Evolutionary conservation across 148 eudicot genomes (phyloP), one percentile per base, ranked within the genome.

Genomic region (Pouteria glomerata): DNA sequence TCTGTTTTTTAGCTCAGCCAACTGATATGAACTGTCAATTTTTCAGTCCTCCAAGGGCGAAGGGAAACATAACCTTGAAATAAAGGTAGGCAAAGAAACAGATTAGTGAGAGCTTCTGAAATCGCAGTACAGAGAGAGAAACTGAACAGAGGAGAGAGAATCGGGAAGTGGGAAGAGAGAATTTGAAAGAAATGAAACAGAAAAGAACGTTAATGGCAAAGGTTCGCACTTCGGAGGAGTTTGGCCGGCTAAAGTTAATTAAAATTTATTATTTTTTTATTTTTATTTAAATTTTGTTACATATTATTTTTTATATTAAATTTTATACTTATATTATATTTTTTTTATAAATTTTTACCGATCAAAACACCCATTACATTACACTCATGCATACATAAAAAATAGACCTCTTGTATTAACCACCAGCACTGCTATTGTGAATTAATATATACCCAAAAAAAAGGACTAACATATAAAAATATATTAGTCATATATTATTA

Each of bases 311-410:
- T n/a, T n/a, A n/a, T n/a, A n/a, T n/a, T n/a, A n/a, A n/a, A n/a
- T n/a, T n/a, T n/a, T n/a, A n/a, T n/a, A n/a, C n/a, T n/a, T n/a
- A n/a, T n/a, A n/a, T n/a, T n/a, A n/a, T n/a, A n/a, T n/a, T n/a
- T n/a, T n/a, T n/a, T n/a, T n/a, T n/a, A n/a, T n/a, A n/a, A n/a
- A n/a, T n/a, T n/a, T n/a, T n/a, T n/a, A n/a, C n/a, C n/a, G n/a
- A n/a, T n/a, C n/a, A n/a, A n/a, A n/a, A n/a, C n/a, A n/a, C n/a
- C n/a, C n/a, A n/a, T n/a, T n/a, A n/a, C n/a, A n/a, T n/a, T 80
- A 87, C 77, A 82, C 83, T 78, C 96, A 94, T 96, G 93, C 96
- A 78, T 89, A 85, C 89, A 83, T 90, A 8, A 84, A 87, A 87
- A 80, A 75, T 52, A 77, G 98, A 84, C 90, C 90, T 80, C 76